These are phyloP conservation scores for Mucuna pruriens DNA, from an alignment of 306 rosid species.

Conservation along the genomic window DNA sequence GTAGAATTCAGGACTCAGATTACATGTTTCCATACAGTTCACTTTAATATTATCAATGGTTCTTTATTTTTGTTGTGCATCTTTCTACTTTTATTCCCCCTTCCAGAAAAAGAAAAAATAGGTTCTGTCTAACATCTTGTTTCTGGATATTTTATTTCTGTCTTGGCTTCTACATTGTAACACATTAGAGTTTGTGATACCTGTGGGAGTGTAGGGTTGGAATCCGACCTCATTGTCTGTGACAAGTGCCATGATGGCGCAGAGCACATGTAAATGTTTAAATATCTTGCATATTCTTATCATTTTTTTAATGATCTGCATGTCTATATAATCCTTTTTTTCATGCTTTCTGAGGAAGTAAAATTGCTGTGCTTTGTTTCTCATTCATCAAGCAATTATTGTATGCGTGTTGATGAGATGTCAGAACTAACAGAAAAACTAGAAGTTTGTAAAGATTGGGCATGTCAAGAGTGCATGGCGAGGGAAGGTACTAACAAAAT, in stretches of 20 bases:
- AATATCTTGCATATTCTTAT: neutral
- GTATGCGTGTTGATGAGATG: conserved; percentile 18
- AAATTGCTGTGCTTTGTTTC: conserved; percentile 25
- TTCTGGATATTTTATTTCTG: neutral
- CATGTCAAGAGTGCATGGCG: conserved; percentile 45
- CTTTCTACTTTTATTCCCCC: neutral
- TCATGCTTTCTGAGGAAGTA: neutral
- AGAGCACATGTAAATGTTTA: conserved; percentile 47
- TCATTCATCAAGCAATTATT: conserved; percentile 44
- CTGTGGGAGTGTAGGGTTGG: conserved; percentile 42
- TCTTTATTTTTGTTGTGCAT: neutral
- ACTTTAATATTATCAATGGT: neutral
- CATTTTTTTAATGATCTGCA: neutral
- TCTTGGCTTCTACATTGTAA: conserved; percentile 9
- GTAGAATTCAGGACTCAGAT: neutral
- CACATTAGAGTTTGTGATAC: conserved; percentile 51
- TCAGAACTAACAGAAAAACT: neutral
- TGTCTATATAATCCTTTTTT: neutral
- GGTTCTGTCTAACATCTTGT: neutral
- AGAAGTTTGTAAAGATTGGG: conserved; percentile 42
- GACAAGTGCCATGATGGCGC: conserved; percentile 49
- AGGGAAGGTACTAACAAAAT: conserved; percentile 20
- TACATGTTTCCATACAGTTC: neutral
- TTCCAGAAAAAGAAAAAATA: neutral
- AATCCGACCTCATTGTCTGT: conserved; percentile 33